These are phyloP conservation scores for Stagonosporopsis vannaccii DNA, from an alignment of 2,329 filamentous ascomycete species.

Conservation along the genomic window DNA sequence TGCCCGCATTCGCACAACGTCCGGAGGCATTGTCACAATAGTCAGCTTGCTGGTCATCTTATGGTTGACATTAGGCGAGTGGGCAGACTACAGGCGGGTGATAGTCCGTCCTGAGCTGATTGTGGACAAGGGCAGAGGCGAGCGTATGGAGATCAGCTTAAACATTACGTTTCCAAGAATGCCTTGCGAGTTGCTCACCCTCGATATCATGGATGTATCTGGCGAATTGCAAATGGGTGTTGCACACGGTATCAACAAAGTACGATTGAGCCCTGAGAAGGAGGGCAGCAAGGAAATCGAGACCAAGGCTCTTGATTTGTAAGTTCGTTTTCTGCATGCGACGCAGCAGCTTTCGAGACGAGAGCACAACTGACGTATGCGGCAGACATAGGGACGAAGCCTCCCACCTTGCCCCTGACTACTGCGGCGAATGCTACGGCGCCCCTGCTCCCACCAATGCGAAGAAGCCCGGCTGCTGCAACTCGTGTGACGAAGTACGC, in stretches of 20 bases:
- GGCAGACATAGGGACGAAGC: slow-evolving; percentile 70
- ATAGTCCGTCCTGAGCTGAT: slow-evolving; percentile 90
- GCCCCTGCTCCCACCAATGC: slow-evolving; percentile 75
- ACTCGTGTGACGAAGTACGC: slow-evolving; percentile 94
- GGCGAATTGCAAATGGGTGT: slow-evolving; percentile 96
- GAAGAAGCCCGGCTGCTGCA: slow-evolving; percentile 88
- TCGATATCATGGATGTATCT: slow-evolving; percentile 99
- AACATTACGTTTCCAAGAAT: slow-evolving; percentile 95
- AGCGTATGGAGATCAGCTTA: slow-evolving; percentile 99
- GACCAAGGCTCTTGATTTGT: slow-evolving; percentile 50
- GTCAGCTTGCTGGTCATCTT: slow-evolving; percentile 86
- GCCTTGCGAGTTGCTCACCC: slow-evolving; percentile 92
- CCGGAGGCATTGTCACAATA: slow-evolving; percentile 93
- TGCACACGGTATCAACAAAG: slow-evolving; percentile 89
- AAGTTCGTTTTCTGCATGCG: slow-evolving; percentile 16
- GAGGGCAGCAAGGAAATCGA: slow-evolving; percentile 71
- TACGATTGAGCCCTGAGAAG: slow-evolving; percentile 74
- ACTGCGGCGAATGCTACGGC: slow-evolving; percentile 94
- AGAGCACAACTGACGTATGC: background rate
- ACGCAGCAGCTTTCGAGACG: background rate
- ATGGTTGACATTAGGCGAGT: slow-evolving; percentile 93
- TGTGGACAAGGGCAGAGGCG: slow-evolving; percentile 95
- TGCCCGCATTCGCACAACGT: slow-evolving; percentile 93
- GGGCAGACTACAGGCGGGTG: slow-evolving; percentile 88
- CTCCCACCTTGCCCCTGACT: slow-evolving; percentile 84